Conservation (phyloP, 768 basidiomycete species). For the Suillus tomentosus region DNA sequence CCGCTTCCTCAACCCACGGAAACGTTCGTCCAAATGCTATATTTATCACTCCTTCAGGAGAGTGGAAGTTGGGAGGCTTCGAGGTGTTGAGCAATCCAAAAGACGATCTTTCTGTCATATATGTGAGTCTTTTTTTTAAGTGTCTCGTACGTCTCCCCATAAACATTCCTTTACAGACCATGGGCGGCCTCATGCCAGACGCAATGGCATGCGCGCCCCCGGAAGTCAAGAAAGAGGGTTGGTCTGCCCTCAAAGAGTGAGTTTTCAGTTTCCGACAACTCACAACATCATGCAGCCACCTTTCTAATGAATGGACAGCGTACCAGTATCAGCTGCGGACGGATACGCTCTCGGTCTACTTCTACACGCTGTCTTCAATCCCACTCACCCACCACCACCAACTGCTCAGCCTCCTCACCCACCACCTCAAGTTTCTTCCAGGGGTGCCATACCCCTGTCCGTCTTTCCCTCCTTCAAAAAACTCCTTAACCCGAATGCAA, state of each 20-base stretch:
- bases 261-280: constrained; percentile 17
- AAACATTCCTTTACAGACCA: constrained; percentile 47
- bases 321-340: constrained; percentile 68
- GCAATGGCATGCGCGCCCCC: constrained; percentile 68
- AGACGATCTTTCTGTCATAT: constrained; percentile 77
- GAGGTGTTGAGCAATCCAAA: constrained; percentile 84
- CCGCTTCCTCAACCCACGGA: constrained; percentile 82
- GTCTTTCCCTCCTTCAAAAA: constrained; percentile 85
- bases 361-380: constrained; percentile 87
- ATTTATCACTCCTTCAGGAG: constrained; percentile 90
- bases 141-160: constrained; percentile 4
- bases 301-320: constrained; percentile 31
- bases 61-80: constrained; percentile 97
- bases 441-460: constrained; percentile 72
- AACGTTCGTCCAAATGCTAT: constrained; percentile 73
- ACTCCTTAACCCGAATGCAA: constrained; percentile 87
- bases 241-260: constrained; percentile 83
- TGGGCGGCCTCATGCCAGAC: constrained; percentile 65
- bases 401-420: constrained; percentile 72
- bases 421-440: constrained; percentile 74
- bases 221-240: constrained; percentile 88
- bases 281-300: neutral
- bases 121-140: constrained; percentile 51
- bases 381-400: constrained; percentile 67
- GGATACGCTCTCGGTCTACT: constrained; percentile 88